Percentiles rank a stretch among this genome's conserved stretches.
These are phyloP conservation scores for Ogataea dorogensis DNA, from an alignment of 805 yeast species.

Conservation along the genomic window DNA sequence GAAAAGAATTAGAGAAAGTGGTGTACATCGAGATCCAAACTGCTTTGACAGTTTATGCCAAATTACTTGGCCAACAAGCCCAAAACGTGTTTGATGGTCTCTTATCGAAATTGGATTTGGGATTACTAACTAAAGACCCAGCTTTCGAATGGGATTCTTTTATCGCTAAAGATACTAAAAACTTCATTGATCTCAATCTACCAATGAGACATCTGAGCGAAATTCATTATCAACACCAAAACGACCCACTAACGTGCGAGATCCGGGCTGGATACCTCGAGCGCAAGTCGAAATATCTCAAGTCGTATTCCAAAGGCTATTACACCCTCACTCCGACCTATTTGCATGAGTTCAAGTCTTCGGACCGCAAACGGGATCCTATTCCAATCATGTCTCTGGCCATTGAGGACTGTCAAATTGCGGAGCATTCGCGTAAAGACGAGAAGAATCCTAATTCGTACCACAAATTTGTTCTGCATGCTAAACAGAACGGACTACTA, in stretches of 20 bases:
- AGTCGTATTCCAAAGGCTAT: conserved; percentile 88
- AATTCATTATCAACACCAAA: conserved; percentile 63
- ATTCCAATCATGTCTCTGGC: conserved; percentile 80
- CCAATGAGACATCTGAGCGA: conserved; percentile 63
- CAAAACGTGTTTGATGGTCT: conserved; percentile 65
- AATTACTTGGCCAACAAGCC: conserved; percentile 68
- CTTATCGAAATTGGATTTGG: conserved; percentile 62
- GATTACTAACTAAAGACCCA: conserved; percentile 75
- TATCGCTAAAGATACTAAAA: conserved; percentile 59
- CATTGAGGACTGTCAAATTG: conserved; percentile 73
- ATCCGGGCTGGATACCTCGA: conserved; percentile 81
- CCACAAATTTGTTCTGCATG: conserved; percentile 76
- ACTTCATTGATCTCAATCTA: conserved; percentile 62
- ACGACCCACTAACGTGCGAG: conserved; percentile 64
- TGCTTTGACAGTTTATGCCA: conserved; percentile 71
- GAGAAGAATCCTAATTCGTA: conserved; percentile 49
- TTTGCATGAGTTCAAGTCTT: conserved; percentile 84
- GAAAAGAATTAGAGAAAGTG: conserved; percentile 83
- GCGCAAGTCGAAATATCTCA: conserved; percentile 85
- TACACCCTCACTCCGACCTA: conserved; percentile 87
- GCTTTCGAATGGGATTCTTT: conserved; percentile 88
- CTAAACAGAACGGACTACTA: conserved; percentile 72
- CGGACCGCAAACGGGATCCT: conserved; percentile 79
- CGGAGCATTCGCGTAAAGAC: conserved; percentile 78
- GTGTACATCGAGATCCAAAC: conserved; percentile 85